Evolutionary conservation across 306 rosid genomes (phyloP).

Genomic region (Adenanthera pavonina): DNA sequence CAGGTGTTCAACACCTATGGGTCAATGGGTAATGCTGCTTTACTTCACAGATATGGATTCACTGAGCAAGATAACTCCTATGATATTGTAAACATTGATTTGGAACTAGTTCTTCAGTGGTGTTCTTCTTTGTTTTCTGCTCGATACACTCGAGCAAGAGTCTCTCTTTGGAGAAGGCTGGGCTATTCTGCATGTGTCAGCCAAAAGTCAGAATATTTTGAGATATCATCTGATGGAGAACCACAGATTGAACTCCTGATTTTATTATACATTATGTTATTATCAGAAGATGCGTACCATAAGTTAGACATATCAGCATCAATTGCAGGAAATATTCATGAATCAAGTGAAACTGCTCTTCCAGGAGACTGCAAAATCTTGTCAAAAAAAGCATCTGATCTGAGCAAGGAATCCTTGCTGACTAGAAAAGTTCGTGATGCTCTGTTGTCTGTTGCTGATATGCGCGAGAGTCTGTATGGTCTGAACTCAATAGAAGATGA

Average conservation of each 20-base stretch:
- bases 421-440: slow-evolving; percentile 59
- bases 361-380: slow-evolving; percentile 39
- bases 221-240: slow-evolving; percentile 79
- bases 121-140: slow-evolving; percentile 64
- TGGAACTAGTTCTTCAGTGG: slow-evolving; percentile 78
- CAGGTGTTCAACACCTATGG: slow-evolving; percentile 94
- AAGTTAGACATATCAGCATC: slow-evolving; percentile 63
- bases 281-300: slow-evolving; percentile 62
- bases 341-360: slow-evolving; percentile 46
- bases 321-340: slow-evolving; percentile 43
- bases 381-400: slow-evolving; percentile 31
- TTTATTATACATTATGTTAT: slow-evolving; percentile 61
- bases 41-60: slow-evolving; percentile 94
- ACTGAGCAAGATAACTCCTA: slow-evolving; percentile 77
- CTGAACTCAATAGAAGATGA: slow-evolving; percentile 64
- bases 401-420: slow-evolving; percentile 58
- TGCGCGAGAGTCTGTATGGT: slow-evolving; percentile 77
- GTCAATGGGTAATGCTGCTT: slow-evolving; percentile 82
- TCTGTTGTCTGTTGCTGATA: slow-evolving; percentile 64
- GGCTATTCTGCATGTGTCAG: slow-evolving; percentile 58
- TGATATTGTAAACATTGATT: slow-evolving; percentile 83
- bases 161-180: slow-evolving; percentile 79
- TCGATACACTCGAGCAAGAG: slow-evolving; percentile 69
- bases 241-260: slow-evolving; percentile 77
- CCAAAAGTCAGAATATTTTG: slow-evolving; percentile 74